Evolutionary conservation across 352 stramenopile species (phyloP).

Genomic region (Phytophthora kernoviae): DNA sequence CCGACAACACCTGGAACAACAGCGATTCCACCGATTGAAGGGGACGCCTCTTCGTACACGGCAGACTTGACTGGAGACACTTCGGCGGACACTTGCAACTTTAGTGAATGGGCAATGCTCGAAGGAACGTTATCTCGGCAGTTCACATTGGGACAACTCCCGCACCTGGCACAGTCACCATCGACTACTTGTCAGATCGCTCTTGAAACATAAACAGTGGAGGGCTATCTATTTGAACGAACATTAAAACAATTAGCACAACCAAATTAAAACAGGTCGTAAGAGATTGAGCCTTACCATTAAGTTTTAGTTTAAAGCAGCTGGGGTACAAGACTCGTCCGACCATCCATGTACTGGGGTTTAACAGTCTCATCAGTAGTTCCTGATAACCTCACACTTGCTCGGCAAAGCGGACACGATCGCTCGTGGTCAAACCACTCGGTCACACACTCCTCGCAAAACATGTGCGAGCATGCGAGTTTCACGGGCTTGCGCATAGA

Average conservation of each 20-base stretch:
- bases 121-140: constrained; percentile 59
- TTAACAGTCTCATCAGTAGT: constrained; percentile 42
- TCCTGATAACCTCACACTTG: constrained; percentile 43
- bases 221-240: neutral
- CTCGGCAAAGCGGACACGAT: constrained; percentile 79
- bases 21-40: constrained; percentile 2
- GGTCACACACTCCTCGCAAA: constrained; percentile 84
- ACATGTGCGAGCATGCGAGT: constrained; percentile 80
- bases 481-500: constrained; percentile 73
- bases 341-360: constrained; percentile 76
- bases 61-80: constrained; percentile 1
- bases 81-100: constrained; percentile 15
- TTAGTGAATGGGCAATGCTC: constrained; percentile 57
- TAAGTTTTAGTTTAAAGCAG: constrained; percentile 49
- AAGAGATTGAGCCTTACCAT: neutral
- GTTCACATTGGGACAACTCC: constrained; percentile 64
- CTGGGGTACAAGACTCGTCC: constrained; percentile 78
- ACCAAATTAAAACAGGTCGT: too few relatives aligned
- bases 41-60: neutral
- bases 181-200: constrained; percentile 33
- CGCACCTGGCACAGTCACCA: constrained; percentile 53
- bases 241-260: neutral
- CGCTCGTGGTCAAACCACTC: constrained; percentile 87
- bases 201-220: neutral
- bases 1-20: constrained; percentile 9